Percentiles rank a stretch among this genome's conserved stretches.
These are phyloP conservation scores for Effrenium voratum DNA, from an alignment of 73 alveolate genomes.

Conservation along the genomic window DNA sequence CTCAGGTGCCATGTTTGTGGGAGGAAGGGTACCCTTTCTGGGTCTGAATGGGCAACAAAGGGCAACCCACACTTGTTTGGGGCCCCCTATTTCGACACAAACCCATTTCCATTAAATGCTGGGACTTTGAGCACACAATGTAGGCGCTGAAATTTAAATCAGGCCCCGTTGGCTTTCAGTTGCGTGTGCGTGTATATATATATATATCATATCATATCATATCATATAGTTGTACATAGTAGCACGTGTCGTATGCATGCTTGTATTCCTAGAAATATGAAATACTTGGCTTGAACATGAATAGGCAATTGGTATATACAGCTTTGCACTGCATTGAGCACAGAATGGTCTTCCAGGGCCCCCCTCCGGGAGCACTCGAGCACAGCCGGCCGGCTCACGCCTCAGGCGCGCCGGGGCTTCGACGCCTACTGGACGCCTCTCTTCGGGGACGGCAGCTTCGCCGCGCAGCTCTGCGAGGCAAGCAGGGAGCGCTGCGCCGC, in stretches of 20 bases:
- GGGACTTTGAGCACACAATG: too few species aligned
- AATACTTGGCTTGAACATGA: not conserved
- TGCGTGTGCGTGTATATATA: not conserved
- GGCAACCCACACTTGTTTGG: too few species aligned
- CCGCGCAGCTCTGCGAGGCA: conserved; percentile 86
- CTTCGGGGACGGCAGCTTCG: conserved; percentile 82
- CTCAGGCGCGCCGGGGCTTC: conserved; percentile 59
- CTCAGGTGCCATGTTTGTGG: too few species aligned
- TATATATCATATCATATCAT: not conserved
- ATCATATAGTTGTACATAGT: not conserved
- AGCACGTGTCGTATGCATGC: not conserved
- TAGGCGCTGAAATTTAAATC: too few species aligned
- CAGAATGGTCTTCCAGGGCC: too few species aligned
- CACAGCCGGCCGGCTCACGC: not conserved
- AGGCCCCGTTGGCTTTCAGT: not conserved
- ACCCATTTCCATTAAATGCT: too few species aligned
- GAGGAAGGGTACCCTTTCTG: too few species aligned
- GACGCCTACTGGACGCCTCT: conserved; percentile 83
- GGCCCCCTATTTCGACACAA: too few species aligned
- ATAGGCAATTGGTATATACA: not conserved
- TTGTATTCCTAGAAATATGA: not conserved
- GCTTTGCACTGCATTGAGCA: too few species aligned
- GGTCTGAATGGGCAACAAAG: too few species aligned
- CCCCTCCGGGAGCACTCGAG: too few species aligned
- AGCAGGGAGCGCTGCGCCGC: not conserved